Base-by-base conservation (phyloP, 768 basidiomycete species). In the Russula earlei region DNA sequence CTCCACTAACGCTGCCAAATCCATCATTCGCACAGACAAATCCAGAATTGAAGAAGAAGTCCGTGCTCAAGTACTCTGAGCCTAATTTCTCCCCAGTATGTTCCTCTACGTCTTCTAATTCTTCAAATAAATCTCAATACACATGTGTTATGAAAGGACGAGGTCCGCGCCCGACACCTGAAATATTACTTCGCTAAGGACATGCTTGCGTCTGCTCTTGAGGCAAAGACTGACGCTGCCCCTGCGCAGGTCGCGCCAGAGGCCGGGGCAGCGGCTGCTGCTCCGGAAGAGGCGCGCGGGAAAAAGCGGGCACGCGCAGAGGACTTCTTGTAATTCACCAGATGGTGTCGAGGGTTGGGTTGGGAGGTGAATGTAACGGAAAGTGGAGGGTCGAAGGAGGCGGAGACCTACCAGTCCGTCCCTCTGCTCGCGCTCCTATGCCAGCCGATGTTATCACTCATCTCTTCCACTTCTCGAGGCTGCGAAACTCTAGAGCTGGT, bases 291-390 rank as follows among this genome's bases (percentile, higher is more conserved):
- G 64, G 72, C 78, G 48, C 78, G 86, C 61, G 88, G 89, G 46
- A 88, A 83, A 74, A 92, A 92, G 70, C 75, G 91, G 45, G 86
- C 89, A 45, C 76, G 88, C 62, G 91, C 91, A 31, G 89, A 91
- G 69, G 91, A 92, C 69, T 89, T 88, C 69, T 70, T 91, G 63
- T 90, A 69, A 62, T 47, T 53, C 40, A 45, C 12, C 22, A 2
- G 15, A 36, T 12, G 50, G 20, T 33, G n/a, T 25, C 29, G 54
- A 49, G 34, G 10, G 48, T n/a, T 42, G 33, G 24, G 29, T 42
- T 25, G 58, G 49, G 41, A 22, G 38, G 50, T 48, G 40, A 43
- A 44, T n/a, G n/a, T n/a, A n/a, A n/a, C n/a, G 27, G 22, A 38
- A 49, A 48, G 25, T 43, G 38, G 43, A 29, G 33, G 19, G 38